phyloP scores from a whole-genome alignment of 768 basidiomycete genomes.

The Calocybe gangraenosa region DNA sequence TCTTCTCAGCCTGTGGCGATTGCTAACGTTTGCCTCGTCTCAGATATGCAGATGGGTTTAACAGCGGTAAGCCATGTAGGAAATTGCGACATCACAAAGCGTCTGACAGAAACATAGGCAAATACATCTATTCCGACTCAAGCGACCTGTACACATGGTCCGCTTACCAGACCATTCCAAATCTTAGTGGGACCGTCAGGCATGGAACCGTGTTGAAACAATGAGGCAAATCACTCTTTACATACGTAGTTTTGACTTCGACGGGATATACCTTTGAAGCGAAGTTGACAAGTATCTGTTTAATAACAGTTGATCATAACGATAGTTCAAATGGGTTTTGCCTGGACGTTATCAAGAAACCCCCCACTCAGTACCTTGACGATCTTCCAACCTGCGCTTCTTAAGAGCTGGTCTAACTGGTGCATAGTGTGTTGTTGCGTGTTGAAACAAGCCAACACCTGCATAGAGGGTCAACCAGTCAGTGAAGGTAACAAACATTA shows the following conservation, averaged over 20 bases:
- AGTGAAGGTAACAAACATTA: not conserved
- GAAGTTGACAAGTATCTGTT: no score
- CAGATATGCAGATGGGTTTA: slow-evolving; percentile 30
- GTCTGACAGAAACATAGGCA: slow-evolving; percentile 17
- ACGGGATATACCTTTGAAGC: no score
- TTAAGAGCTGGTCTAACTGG: slow-evolving; percentile 2
- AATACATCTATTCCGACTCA: slow-evolving; percentile 33
- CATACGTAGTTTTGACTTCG: no score
- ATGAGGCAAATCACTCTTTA: no score
- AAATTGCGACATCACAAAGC: not conserved
- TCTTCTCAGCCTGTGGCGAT: not conserved
- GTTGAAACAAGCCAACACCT: slow-evolving; percentile 12
- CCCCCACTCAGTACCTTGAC: no score
- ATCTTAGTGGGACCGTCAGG: slow-evolving; percentile 25
- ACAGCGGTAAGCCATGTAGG: slow-evolving; percentile 15
- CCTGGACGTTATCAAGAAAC: no score
- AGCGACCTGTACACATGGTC: slow-evolving; percentile 30
- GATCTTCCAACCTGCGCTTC: slow-evolving; percentile 5
- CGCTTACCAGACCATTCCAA: slow-evolving; percentile 23
- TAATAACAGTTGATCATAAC: no score
- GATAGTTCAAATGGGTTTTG: no score
- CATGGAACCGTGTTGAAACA: slow-evolving; percentile 31
- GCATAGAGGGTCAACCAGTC: not conserved
- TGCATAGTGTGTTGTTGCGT: slow-evolving; percentile 5
- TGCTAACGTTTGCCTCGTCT: not conserved